A percentile compares a stretch with the other conserved stretches of the same genome.
phyloP scores from a whole-genome alignment of 2,329 filamentous ascomycete genomes.

The Balansia obtecta region DNA sequence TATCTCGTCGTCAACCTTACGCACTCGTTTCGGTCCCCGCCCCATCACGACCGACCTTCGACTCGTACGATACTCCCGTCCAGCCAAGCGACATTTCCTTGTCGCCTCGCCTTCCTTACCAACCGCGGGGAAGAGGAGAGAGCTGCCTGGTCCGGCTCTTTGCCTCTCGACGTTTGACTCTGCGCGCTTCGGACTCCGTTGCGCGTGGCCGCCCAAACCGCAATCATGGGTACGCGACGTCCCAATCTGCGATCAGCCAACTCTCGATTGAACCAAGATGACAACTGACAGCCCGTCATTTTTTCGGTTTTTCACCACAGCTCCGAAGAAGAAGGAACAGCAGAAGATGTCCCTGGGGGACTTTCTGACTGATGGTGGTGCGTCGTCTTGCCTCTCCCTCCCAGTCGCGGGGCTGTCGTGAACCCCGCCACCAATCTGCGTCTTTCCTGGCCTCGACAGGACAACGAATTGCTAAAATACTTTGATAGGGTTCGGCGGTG shows the following conservation, averaged over 20 bases:
- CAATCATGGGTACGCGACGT: constrained; percentile 46
- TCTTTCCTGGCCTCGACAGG: constrained; percentile 5
- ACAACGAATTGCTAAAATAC: neutral
- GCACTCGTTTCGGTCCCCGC: constrained; percentile 9
- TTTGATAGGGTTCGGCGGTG: constrained; percentile 36
- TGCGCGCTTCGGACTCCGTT: constrained; percentile 31
- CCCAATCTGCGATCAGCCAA: neutral
- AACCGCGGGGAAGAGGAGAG: constrained; percentile 12
- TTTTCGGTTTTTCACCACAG: constrained; percentile 51
- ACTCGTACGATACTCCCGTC: neutral
- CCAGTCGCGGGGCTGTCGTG: constrained; percentile 8
- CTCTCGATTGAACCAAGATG: neutral
- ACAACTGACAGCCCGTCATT: constrained; percentile 3
- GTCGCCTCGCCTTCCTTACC: constrained; percentile 4
- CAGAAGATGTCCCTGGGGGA: constrained; percentile 97
- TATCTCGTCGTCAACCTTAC: constrained; percentile 12
- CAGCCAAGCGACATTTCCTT: constrained; percentile 3
- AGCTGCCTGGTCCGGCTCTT: constrained; percentile 18
- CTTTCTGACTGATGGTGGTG: constrained; percentile 88
- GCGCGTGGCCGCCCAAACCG: constrained; percentile 35
- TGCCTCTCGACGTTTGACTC: constrained; percentile 9
- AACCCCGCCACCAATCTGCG: constrained; percentile 13
- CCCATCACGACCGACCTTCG: constrained; percentile 10
- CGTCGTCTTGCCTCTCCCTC: constrained; percentile 33
- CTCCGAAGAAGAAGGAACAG: constrained; percentile 83